Evolutionary conservation across 805 yeast genomes (phyloP), one percentile per base, ranked within the genome.

Genomic region (Komagataella phaffii): DNA sequence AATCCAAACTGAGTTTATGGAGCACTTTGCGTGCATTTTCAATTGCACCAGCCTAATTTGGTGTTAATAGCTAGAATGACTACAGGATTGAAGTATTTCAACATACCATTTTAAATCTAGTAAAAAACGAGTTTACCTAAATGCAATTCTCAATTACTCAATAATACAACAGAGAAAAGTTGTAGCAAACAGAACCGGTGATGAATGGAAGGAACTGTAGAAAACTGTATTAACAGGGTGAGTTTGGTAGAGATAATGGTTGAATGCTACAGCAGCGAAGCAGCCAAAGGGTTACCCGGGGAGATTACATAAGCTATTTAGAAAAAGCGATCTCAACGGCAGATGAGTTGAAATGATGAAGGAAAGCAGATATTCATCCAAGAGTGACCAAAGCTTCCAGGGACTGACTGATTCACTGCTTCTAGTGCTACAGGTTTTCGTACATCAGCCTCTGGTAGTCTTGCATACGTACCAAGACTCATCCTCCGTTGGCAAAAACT

Each of bases 11-110:
- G 62, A 89, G 81, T 64, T 89, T 88, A 67, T 85, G 81, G 61
- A 93, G 77, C 70, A 86, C 90, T 70, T 90, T 91, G 69, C 96
- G 91, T 62, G 99, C 97, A 71, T 87, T 89, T 72, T 91, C 97
- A 64, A 91, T 69, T 64, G 96, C 96, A 72, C 96, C 96, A 69
- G 97, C 96, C 97, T 79, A 50, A 14, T 18, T 45, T 12, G 14
- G 14, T 45, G 24, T 23, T 47, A 19, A 18, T 19, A 17, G n/a
- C 17, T 44, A 5, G 12, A n/a, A 18, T 17, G 46, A 10, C 18
- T 44, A 19, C 46, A 17, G 17, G 1, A 30, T 30, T 30, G 40
- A 30, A 30, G 43, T 10, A 7, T 19, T 14, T 12, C n/a, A 14
- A 47, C 49, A 4, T 24, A 47, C 49, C 49, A 47, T 47, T 30